Evolutionary conservation across 495 filamentous ascomycete genomes (phyloP).

Genomic region (Achaetomiella virescens): DNA sequence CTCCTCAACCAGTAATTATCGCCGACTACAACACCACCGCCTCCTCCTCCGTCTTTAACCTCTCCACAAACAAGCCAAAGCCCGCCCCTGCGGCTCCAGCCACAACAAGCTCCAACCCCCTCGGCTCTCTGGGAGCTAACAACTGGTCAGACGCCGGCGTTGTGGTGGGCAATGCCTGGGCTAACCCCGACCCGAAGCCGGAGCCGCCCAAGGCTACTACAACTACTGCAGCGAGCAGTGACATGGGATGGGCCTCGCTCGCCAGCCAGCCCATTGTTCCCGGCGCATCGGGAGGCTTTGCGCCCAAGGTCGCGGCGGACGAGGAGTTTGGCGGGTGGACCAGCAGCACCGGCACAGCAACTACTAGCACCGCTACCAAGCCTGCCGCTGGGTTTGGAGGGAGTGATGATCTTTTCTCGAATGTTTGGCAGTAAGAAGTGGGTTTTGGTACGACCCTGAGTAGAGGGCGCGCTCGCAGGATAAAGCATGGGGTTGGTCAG

Average conservation of each 20-base stretch:
- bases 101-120: conserved; percentile 16
- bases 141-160: conserved; percentile 45
- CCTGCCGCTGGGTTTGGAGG: conserved; percentile 53
- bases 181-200: conserved; percentile 40
- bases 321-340: conserved; percentile 96
- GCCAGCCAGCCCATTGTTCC: conserved; percentile 50
- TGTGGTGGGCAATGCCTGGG: conserved; percentile 54
- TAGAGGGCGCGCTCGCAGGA: neutral
- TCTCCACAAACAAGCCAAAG: conserved; percentile 52
- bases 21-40: conserved; percentile 31
- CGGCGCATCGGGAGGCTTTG: conserved; percentile 44
- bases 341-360: conserved; percentile 47
- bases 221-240: conserved; percentile 33
- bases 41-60: conserved; percentile 67
- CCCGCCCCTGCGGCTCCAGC: conserved; percentile 34
- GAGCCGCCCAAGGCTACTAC: conserved; percentile 28
- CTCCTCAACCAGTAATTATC: conserved; percentile 42
- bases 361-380: conserved; percentile 34
- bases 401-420: conserved; percentile 82
- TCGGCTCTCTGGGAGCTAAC: conserved; percentile 34
- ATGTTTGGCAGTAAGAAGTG: conserved; percentile 71
- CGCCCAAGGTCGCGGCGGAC: conserved; percentile 67
- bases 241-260: conserved; percentile 54
- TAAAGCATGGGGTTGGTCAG: neutral
- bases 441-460: neutral